These are phyloP conservation scores for Hyphopichia wangnamkhiaoensis DNA, from an alignment of 1,139 yeast genomes.

Conservation along the genomic window DNA sequence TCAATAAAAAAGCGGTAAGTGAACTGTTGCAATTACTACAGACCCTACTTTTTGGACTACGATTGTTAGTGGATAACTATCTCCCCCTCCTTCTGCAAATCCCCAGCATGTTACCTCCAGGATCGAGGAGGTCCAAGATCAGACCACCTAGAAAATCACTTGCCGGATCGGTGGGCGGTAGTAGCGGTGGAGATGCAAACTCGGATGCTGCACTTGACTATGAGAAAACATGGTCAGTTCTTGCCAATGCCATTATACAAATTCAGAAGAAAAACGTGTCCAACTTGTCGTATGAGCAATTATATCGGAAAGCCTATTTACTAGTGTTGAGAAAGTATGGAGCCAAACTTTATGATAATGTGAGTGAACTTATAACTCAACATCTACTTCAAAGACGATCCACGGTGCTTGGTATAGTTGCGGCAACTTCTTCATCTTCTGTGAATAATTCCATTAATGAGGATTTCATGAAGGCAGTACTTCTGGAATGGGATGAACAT, in stretches of 20 bases:
- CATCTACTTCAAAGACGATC: constrained; percentile 46
- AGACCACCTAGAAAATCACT: constrained; percentile 69
- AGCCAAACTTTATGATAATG: constrained; percentile 64
- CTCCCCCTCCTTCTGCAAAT: no score
- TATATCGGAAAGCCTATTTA: constrained; percentile 80
- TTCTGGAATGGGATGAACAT: constrained; percentile 73
- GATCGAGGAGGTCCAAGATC: constrained; percentile 58
- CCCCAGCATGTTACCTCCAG: constrained; percentile 37
- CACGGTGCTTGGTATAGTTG: constrained; percentile 16
- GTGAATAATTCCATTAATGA: constrained; percentile 15
- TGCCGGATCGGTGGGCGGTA: constrained; percentile 21
- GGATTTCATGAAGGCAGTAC: constrained; percentile 48
- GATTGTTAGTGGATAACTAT: no score
- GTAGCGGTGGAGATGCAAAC: constrained; percentile 14
- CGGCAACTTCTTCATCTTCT: constrained; percentile 2
- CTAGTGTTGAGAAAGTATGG: constrained; percentile 78
- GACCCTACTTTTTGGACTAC: no score
- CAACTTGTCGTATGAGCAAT: constrained; percentile 76
- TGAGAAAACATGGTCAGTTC: constrained; percentile 67
- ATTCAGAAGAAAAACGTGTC: constrained; percentile 77
- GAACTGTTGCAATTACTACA: no score
- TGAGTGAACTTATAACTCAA: constrained; percentile 48
- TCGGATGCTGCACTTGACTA: constrained; percentile 42
- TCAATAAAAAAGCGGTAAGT: no score
- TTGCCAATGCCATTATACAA: constrained; percentile 74